Evolutionary conservation across 75 land plant genomes (phyloP).

Genomic region (Selaginella tamariscina): DNA sequence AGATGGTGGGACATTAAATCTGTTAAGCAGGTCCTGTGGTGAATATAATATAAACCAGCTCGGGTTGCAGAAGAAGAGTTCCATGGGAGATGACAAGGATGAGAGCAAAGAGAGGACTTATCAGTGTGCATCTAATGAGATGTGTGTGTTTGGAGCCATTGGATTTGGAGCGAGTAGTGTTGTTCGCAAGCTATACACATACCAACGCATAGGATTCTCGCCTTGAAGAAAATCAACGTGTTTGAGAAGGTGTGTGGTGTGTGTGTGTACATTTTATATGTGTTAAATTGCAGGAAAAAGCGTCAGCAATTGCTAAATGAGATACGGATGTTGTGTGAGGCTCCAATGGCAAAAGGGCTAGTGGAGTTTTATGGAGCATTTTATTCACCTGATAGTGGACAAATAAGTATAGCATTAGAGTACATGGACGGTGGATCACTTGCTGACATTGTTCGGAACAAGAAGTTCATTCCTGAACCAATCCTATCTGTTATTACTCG

Average conservation of each 20-base stretch:
- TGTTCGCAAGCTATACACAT: slow-evolving; percentile 88
- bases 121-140: slow-evolving; percentile 81
- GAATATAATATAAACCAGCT: slow-evolving; percentile 88
- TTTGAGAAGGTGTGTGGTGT: slow-evolving; percentile 76
- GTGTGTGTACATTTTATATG: not conserved
- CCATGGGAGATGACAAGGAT: slow-evolving; percentile 2
- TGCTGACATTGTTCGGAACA: slow-evolving; percentile 52
- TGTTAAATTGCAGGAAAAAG: slow-evolving; percentile 52
- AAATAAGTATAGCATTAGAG: slow-evolving; percentile 91
- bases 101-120: slow-evolving; percentile 42
- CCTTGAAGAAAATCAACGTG: slow-evolving; percentile 88
- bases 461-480: slow-evolving; percentile 69
- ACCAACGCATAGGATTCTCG: slow-evolving; percentile 74
- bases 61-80: slow-evolving; percentile 66
- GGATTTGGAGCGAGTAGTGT: slow-evolving; percentile 96
- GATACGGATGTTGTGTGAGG: slow-evolving; percentile 86
- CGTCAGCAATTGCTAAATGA: slow-evolving; percentile 90
- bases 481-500: slow-evolving; percentile 71
- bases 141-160: slow-evolving; percentile 90
- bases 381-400: slow-evolving; percentile 92
- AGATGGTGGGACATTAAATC: slow-evolving; percentile 74
- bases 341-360: slow-evolving; percentile 65
- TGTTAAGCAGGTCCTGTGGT: slow-evolving; percentile 80
- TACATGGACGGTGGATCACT: slow-evolving; percentile 96
- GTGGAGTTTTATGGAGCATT: slow-evolving; percentile 97